Base-by-base conservation (phyloP, 2,329 filamentous ascomycete genomes). In the Fusarium musae region DNA sequence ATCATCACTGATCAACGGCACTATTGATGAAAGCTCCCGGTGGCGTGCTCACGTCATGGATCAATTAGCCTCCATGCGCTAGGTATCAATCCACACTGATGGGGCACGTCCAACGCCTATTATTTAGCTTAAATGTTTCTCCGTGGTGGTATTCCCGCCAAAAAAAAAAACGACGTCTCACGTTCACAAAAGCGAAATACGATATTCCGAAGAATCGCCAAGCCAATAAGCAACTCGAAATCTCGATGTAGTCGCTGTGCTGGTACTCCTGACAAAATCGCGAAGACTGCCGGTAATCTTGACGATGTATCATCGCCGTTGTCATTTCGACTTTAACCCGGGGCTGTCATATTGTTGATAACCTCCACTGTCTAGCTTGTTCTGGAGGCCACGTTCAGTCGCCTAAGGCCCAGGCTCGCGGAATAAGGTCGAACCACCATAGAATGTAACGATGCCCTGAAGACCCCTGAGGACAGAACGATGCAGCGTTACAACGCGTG, bases 41-140 rank as follows among this genome's bases (percentile, higher is more conserved):
- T 67, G 66, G 62, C 71, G 74, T 74, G 47, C 44, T 63, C 59
- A 52, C 68, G 63, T 61, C 63, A 60, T 58, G 43, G 37, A 59
- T 58, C 40, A 8, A 17, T 39, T 42, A 68, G 34, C 37, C 39
- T 63, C 63, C 47, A 56, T 39, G 63, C 67, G 57, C 42, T 53
- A 34, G 44, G 56, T 28, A 30, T 30, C 28, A 30, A 30, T 30
- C 28, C 7, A 61, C 56, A 30, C n/a, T 34, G 21, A 42, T 32
- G 42, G n/a, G 37, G 36, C 34, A 3, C 68, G 17, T 60, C 34
- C 44, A 40, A 36, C 40, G 69, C 47, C 58, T 59, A 34, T 53
- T 23, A 19, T 42, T 44, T 60, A 66, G 70, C 37, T 50, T 17
- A 58, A 34, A 47, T 32, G 19, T 53, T 43, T 37, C 53, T 60